Evolutionary conservation across 2,329 filamentous ascomycete species (phyloP).

Genomic region (Diaporthe sp.): DNA sequence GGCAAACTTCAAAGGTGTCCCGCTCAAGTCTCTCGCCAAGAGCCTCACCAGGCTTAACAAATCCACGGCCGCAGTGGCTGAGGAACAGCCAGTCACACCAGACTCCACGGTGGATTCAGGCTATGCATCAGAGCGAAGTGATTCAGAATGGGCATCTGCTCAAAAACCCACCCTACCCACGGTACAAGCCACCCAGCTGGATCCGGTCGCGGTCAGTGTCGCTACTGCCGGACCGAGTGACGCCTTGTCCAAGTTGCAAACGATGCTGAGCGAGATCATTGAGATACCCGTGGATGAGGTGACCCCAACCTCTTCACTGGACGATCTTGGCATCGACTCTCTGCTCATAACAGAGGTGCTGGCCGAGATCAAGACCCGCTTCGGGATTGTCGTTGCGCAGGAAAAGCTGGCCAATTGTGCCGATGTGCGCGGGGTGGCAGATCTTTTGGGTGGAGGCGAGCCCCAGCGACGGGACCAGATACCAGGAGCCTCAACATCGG

Average conservation of each 20-base stretch:
- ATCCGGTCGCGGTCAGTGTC: not conserved
- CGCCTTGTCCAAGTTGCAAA: not conserved
- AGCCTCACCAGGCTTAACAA: conserved; percentile 36
- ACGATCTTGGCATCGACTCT: conserved; percentile 55
- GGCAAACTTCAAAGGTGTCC: conserved; percentile 43
- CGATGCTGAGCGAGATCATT: conserved; percentile 43
- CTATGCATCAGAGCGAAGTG: conserved; percentile 18
- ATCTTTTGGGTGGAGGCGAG: conserved; percentile 6
- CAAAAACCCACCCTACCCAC: not conserved
- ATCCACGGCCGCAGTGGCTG: not conserved
- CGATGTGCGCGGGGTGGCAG: conserved; percentile 4
- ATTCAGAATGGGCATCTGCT: not conserved
- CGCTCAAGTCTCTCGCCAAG: conserved; percentile 42
- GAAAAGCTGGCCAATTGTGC: conserved; percentile 28
- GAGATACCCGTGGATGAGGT: conserved; percentile 44
- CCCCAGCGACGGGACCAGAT: not conserved
- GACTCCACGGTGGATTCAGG: not conserved
- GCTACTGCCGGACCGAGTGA: not conserved
- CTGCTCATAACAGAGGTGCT: conserved; percentile 53
- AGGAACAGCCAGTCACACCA: not conserved
- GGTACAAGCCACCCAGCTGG: not conserved
- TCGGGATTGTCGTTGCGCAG: conserved; percentile 40
- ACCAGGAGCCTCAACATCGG: not conserved
- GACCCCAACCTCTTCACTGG: conserved; percentile 45
- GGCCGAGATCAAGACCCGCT: conserved; percentile 47